phyloP scores from a whole-genome alignment of 2,329 filamentous ascomycete species.

The Fusarium phyllophilum region DNA sequence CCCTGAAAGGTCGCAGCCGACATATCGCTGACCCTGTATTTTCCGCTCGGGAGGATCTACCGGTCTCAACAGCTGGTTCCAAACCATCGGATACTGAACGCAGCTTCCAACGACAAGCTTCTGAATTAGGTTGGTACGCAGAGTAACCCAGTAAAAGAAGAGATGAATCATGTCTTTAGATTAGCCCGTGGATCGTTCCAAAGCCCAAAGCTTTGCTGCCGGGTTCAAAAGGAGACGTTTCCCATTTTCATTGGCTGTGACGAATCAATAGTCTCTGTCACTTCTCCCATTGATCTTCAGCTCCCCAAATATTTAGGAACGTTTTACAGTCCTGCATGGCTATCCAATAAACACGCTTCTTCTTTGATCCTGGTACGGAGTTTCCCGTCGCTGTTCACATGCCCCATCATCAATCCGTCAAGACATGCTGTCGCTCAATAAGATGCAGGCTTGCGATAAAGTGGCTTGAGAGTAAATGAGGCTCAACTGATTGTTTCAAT shows the following conservation, averaged over 20 bases:
- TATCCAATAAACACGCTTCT: not conserved
- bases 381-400: not conserved
- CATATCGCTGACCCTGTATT: not conserved
- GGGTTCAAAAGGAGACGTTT: not conserved
- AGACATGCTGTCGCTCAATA: no score
- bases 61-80: not conserved
- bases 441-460: no score
- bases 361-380: not conserved
- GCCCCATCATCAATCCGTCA: no score
- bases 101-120: not conserved
- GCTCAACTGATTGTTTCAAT: not conserved
- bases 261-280: not conserved
- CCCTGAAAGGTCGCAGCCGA: no score
- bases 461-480: no score
- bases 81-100: not conserved
- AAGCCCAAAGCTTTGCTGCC: no score
- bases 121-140: accelerated
- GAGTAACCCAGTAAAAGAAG: accelerated
- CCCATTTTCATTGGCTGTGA: not conserved
- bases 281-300: not conserved
- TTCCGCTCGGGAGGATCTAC: no score
- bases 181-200: no score
- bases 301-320: not conserved
- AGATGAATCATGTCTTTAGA: accelerated
- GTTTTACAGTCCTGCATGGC: not conserved